Evolutionary conservation across 768 basidiomycete species (phyloP).

Genomic region (Leucocoprinus leucothites): DNA sequence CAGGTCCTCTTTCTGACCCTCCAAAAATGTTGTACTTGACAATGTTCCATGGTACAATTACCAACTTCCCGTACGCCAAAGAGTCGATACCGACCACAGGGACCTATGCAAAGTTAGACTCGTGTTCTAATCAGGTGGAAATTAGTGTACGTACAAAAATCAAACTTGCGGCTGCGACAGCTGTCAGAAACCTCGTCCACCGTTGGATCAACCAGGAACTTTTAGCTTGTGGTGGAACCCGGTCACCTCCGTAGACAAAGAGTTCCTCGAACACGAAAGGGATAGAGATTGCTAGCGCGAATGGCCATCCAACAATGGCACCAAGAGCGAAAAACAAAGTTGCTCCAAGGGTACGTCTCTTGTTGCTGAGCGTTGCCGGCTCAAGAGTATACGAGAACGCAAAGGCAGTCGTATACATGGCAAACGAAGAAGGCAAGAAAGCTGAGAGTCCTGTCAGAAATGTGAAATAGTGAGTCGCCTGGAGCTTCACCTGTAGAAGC

Average conservation of each 20-base stretch:
- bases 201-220: constrained; percentile 58
- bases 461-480: constrained; percentile 7
- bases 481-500: constrained; percentile 65
- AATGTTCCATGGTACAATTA: constrained; percentile 91
- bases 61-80: constrained; percentile 76
- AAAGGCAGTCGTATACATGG: constrained; percentile 84
- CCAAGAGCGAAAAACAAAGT: constrained; percentile 76
- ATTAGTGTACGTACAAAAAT: constrained; percentile 51
- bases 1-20: constrained; percentile 74
- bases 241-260: constrained; percentile 71
- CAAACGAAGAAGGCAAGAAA: constrained; percentile 92
- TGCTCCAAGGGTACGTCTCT: constrained; percentile 57
- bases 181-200: constrained; percentile 52
- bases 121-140: not conserved
- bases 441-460: constrained; percentile 41
- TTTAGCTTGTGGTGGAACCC: constrained; percentile 42
- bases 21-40: constrained; percentile 92
- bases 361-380: constrained; percentile 51
- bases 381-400: constrained; percentile 70
- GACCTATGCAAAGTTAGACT: constrained; percentile 44
- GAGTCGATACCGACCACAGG: constrained; percentile 85
- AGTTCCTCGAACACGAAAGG: constrained; percentile 93
- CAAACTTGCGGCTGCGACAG: constrained; percentile 53
- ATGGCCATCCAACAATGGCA: constrained; percentile 95
- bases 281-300: constrained; percentile 80